Conservation (phyloP, 257 asterid genomes). For the Vinca minor region DNA sequence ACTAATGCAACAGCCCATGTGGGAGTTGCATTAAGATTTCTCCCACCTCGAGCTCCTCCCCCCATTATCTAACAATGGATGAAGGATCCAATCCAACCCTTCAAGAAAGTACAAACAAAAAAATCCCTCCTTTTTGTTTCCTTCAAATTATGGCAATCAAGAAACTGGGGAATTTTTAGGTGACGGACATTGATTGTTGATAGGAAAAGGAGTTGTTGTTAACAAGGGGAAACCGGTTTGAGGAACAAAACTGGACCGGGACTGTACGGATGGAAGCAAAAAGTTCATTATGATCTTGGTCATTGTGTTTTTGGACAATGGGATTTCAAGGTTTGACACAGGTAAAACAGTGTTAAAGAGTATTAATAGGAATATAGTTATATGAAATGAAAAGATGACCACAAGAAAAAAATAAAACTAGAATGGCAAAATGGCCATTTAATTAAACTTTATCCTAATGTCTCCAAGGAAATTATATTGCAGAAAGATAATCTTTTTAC, state of each 20-base stretch:
- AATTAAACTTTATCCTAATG: too few relatives aligned
- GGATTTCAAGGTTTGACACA: neutral
- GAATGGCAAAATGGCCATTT: too few relatives aligned
- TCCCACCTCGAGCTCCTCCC: conserved; percentile 20
- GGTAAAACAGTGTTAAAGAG: conserved; percentile 19
- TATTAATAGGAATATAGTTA: conserved; percentile 28
- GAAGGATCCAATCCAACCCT: too few relatives aligned
- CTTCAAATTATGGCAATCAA: neutral
- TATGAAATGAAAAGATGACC: conserved; percentile 8
- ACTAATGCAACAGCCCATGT: conserved; percentile 84
- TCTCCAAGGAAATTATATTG: too few relatives aligned
- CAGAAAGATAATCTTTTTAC: too few relatives aligned
- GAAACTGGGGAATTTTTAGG: conserved; percentile 6
- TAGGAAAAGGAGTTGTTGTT: too few relatives aligned
- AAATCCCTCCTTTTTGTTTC: too few relatives aligned
- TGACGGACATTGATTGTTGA: neutral
- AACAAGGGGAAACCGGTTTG: conserved; percentile 16
- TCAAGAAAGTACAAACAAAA: neutral
- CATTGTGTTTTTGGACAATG: neutral
- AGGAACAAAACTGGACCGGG: conserved; percentile 27
- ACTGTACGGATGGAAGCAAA: conserved; percentile 23
- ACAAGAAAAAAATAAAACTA: neutral
- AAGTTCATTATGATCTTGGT: neutral
- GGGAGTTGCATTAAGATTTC: conserved; percentile 37
- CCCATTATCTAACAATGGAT: conserved; percentile 13